These are phyloP conservation scores for Fusarium poae DNA, from an alignment of 2,329 filamentous ascomycete genomes.

Conservation along the genomic window DNA sequence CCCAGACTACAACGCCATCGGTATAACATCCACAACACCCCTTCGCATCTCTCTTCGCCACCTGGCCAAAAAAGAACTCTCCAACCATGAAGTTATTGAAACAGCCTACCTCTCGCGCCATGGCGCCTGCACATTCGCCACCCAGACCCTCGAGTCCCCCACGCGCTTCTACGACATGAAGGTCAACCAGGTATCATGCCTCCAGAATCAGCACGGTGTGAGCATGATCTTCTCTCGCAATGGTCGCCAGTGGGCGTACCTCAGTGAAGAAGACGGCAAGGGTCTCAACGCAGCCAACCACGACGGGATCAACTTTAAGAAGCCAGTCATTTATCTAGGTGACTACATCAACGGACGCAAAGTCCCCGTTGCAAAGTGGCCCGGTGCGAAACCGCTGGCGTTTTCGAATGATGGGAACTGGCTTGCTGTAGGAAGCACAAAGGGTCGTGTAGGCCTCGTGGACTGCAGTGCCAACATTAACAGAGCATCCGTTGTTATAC, in stretches of 20 bases:
- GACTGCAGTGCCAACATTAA: constrained; percentile 34
- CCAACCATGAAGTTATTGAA: constrained; percentile 45
- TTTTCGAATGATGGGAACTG: constrained; percentile 45
- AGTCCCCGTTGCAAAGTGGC: constrained; percentile 40
- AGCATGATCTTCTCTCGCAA: constrained; percentile 43
- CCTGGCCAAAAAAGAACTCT: constrained; percentile 47
- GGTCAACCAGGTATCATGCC: constrained; percentile 38
- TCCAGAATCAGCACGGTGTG: constrained; percentile 46
- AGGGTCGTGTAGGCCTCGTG: constrained; percentile 45
- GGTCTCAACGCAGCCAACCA: constrained; percentile 40
- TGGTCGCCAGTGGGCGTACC: constrained; percentile 45
- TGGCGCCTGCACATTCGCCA: constrained; percentile 38
- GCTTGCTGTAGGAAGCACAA: constrained; percentile 43
- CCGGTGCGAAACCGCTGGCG: constrained; percentile 42
- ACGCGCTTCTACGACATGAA: constrained; percentile 46
- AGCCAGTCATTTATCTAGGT: constrained; percentile 42
- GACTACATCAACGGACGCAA: constrained; percentile 45
- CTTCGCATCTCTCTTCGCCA: constrained; percentile 45
- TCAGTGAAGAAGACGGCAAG: constrained; percentile 44
- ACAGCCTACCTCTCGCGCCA: constrained; percentile 41
- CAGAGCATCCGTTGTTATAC: constrained; percentile 33
- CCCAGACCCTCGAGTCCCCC: constrained; percentile 44
- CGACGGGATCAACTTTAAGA: constrained; percentile 42
- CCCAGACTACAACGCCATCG: constrained; percentile 48
- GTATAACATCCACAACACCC: constrained; percentile 45